A percentile compares a stretch with the other conserved stretches of the same genome.
phyloP scores from a whole-genome alignment of 2,329 filamentous ascomycete genomes.

The Xylaria arbuscula region DNA sequence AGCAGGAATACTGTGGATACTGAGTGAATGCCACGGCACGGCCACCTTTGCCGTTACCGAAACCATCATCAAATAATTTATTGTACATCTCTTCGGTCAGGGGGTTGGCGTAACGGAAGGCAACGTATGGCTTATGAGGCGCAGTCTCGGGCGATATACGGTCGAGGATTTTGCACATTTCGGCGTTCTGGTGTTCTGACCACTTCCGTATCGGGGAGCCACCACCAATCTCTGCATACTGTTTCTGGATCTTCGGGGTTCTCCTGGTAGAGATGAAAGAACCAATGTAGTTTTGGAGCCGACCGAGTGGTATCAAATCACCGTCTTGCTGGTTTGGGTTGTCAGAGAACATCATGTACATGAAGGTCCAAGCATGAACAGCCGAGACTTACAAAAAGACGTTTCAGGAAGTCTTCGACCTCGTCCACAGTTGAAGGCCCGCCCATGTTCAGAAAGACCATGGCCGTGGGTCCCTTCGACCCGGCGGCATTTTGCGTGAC shows the following conservation, averaged over 20 bases:
- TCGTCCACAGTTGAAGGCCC: conserved; percentile 89
- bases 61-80: conserved; percentile 84
- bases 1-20: conserved; percentile 98
- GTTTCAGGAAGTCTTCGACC: conserved; percentile 88
- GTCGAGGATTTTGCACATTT: conserved; percentile 98
- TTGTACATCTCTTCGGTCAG: conserved; percentile 95
- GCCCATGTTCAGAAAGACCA: conserved; percentile 99
- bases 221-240: conserved; percentile 94
- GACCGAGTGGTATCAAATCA: conserved; percentile 94
- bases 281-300: conserved; percentile 89
- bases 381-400: conserved; percentile 79
- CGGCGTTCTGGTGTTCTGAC: conserved; percentile 91
- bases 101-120: conserved; percentile 94
- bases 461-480: conserved; percentile 86
- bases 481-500: conserved; percentile 81
- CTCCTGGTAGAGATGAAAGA: conserved; percentile 85
- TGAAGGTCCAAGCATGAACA: conserved; percentile 10
- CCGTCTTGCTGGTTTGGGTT: conserved; percentile 75
- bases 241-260: conserved; percentile 96
- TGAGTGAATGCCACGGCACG: conserved; percentile 97
- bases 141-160: conserved; percentile 90
- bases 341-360: conserved; percentile 34
- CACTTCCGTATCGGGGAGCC: conserved; percentile 98
- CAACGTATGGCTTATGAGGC: conserved; percentile 96
- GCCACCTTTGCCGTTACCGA: conserved; percentile 89